A percentile compares a stretch with the other conserved stretches of the same genome.
phyloP scores from a whole-genome alignment of 2,329 filamentous ascomycete species.

The Neofusicoccum umdonicola region DNA sequence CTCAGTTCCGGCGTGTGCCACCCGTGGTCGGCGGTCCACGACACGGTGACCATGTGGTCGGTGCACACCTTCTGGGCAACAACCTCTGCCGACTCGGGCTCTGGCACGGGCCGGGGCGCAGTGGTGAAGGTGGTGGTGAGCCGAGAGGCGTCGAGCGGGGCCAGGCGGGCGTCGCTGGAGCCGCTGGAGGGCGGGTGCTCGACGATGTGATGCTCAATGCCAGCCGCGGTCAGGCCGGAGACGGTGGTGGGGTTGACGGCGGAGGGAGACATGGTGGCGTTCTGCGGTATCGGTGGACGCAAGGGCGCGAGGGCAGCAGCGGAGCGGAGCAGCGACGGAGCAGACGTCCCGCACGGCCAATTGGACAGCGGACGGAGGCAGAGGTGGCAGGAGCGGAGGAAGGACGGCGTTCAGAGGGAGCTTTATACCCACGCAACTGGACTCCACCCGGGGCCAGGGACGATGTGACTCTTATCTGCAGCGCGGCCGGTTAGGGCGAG shows the following conservation, averaged over 20 bases:
- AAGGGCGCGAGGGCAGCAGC: neutral
- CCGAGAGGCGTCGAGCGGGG: slow-evolving; percentile 44
- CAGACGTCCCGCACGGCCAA: neutral
- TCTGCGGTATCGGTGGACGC: neutral
- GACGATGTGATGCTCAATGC: slow-evolving; percentile 27
- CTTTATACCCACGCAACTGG: slow-evolving; percentile 2
- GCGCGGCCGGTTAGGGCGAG: neutral
- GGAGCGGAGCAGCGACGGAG: neutral
- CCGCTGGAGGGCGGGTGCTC: slow-evolving; percentile 17
- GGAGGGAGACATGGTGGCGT: neutral
- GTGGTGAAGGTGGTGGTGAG: slow-evolving; percentile 42
- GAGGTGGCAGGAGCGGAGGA: neutral
- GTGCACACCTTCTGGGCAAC: slow-evolving; percentile 54
- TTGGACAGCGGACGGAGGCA: neutral
- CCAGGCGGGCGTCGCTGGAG: slow-evolving; percentile 26
- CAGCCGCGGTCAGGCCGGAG: slow-evolving; percentile 34
- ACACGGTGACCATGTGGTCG: slow-evolving; percentile 83
- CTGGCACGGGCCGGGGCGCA: slow-evolving; percentile 42
- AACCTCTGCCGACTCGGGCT: slow-evolving; percentile 39
- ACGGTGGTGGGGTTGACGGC: slow-evolving; percentile 25
- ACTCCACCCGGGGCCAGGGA: neutral
- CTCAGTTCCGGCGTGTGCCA: slow-evolving; percentile 73
- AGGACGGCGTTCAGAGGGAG: neutral
- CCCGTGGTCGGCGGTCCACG: slow-evolving; percentile 64
- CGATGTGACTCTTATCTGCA: slow-evolving; percentile 10